Percentiles rank a stretch among this genome's conserved stretches.
These are phyloP conservation scores for Babesia caballi DNA, from an alignment of 169 alveolate genomes.

Conservation along the genomic window DNA sequence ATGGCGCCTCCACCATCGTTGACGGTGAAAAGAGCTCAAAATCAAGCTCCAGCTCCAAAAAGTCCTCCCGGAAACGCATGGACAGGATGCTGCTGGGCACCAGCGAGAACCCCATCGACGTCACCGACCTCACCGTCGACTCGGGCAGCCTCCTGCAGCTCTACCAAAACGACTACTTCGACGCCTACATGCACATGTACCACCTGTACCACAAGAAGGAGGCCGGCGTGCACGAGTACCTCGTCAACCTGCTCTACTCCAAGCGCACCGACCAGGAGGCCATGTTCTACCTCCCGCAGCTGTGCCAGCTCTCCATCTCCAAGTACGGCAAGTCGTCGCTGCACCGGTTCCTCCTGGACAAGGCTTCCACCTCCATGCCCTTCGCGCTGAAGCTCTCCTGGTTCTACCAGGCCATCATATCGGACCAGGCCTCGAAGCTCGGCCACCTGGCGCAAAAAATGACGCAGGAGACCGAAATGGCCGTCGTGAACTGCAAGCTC, in stretches of 20 bases:
- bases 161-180: constrained; percentile 87
- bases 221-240: constrained; percentile 87
- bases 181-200: constrained; percentile 84
- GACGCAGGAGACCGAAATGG: constrained; percentile 89
- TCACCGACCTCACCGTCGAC: constrained; percentile 53
- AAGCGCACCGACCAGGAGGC: constrained; percentile 79
- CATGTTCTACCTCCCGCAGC: constrained; percentile 82
- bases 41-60: not conserved
- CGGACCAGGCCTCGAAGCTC: constrained; percentile 73
- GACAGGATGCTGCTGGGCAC: constrained; percentile 21
- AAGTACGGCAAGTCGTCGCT: constrained; percentile 76
- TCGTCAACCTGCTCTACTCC: constrained; percentile 84
- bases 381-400: constrained; percentile 85
- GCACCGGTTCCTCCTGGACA: constrained; percentile 78
- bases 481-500: constrained; percentile 86
- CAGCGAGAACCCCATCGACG: constrained; percentile 61
- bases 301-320: constrained; percentile 71
- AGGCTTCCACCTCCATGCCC: constrained; percentile 83
- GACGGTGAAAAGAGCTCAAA: not conserved
- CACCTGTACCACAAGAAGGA: constrained; percentile 84
- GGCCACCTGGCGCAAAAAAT: constrained; percentile 81
- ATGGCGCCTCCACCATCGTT: not conserved
- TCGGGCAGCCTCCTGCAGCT: constrained; percentile 82
- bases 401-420: constrained; percentile 83
- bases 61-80: not conserved